Evolutionary conservation across 257 asterid species (phyloP).

Genomic region (Coffea eugenioides): DNA sequence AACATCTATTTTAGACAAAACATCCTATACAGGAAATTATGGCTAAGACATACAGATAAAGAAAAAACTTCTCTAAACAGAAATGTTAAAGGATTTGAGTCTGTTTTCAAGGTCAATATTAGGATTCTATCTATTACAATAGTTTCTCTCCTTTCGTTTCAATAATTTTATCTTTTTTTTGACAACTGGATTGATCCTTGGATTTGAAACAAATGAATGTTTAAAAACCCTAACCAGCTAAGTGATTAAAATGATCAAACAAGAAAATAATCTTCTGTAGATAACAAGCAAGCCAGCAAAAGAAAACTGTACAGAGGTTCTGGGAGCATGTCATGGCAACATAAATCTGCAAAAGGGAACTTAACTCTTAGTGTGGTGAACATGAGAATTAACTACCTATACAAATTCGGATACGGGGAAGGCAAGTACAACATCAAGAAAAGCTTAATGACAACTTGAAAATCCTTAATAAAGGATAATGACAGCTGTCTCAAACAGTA

Average conservation of each 20-base stretch:
- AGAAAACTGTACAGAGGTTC: no score
- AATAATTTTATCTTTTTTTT: background rate
- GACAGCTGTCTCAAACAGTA: background rate
- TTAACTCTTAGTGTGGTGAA: background rate
- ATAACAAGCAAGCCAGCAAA: background rate
- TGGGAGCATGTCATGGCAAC: background rate
- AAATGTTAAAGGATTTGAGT: background rate
- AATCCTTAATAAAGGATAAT: no score
- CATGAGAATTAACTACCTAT: background rate
- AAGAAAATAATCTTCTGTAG: background rate
- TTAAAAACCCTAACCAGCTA: background rate
- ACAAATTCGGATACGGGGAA: background rate
- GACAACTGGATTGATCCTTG: background rate
- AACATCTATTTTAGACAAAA: background rate
- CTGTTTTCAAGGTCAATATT: background rate
- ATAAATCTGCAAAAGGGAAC: background rate
- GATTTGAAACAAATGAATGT: background rate
- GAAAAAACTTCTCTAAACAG: no score
- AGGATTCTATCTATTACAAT: background rate
- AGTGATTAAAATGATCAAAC: no score
- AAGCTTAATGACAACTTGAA: background rate
- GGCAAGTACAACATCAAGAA: background rate
- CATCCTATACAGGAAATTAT: background rate
- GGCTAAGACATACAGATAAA: background rate
- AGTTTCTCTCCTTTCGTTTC: no score